phyloP scores from a whole-genome alignment of 371 early-diverging fungal genomes.

The Basidiobolus heterosporus region DNA sequence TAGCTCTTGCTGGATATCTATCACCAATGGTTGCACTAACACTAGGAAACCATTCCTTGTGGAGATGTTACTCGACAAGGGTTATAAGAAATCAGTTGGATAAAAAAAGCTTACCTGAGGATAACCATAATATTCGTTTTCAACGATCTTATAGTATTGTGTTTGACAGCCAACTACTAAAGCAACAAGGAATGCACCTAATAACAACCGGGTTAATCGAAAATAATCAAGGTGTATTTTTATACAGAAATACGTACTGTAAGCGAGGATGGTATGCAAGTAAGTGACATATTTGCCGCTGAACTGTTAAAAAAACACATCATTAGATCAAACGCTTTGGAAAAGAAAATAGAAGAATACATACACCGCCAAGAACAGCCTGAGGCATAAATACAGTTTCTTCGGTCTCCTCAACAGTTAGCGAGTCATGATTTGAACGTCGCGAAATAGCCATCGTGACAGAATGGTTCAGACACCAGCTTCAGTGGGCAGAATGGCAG shows the following conservation, averaged over 20 bases:
- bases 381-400: too few relatives aligned
- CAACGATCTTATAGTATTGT: conserved; percentile 62
- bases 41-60: conserved; percentile 76
- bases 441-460: too few relatives aligned
- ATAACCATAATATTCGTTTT: conserved; percentile 59
- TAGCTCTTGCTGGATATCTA: conserved; percentile 55
- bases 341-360: neutral
- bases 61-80: too few relatives aligned
- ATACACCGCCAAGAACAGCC: neutral
- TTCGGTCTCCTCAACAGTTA: too few relatives aligned
- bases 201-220: conserved; percentile 4
- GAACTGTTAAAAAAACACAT: conserved; percentile 14
- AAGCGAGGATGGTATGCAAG: conserved; percentile 43
- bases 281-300: conserved; percentile 40
- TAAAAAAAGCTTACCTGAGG: conserved; percentile 42
- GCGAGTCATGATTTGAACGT: too few relatives aligned
- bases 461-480: too few relatives aligned
- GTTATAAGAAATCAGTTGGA: too few relatives aligned
- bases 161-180: conserved; percentile 45
- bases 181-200: conserved; percentile 56
- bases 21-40: conserved; percentile 70
- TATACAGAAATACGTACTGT: conserved; percentile 21
- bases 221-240: neutral
- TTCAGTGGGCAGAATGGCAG: too few relatives aligned
- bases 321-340: neutral